Evolutionary conservation across 129 eudicot species (phyloP).

Genomic region (Artemisia tridentata): DNA sequence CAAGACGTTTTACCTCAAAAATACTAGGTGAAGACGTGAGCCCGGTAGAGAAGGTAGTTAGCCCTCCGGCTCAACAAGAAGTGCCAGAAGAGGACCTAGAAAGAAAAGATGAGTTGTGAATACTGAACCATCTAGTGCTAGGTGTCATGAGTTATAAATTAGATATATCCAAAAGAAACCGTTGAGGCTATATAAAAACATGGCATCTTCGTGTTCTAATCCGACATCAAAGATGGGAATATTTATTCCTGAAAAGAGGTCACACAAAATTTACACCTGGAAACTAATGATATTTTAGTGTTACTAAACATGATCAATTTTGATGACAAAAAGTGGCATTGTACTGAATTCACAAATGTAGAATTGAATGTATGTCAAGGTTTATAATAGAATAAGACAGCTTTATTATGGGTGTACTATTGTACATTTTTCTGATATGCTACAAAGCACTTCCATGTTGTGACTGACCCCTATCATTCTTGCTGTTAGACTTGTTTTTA

Average conservation of each 20-base stretch:
- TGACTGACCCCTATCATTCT: too few relatives aligned
- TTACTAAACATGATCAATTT: constrained; percentile 21
- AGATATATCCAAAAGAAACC: too few relatives aligned
- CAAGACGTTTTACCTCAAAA: constrained; percentile 75
- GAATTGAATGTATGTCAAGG: constrained; percentile 15
- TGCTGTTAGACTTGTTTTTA: too few relatives aligned
- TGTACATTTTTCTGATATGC: constrained; percentile 21
- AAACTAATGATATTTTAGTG: constrained; percentile 19
- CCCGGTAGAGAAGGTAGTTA: constrained; percentile 39
- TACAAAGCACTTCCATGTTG: neutral
- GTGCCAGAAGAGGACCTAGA: constrained; percentile 40
- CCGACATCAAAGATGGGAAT: constrained; percentile 9
- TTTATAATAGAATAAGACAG: constrained; percentile 28
- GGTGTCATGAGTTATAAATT: neutral
- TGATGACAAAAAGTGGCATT: constrained; percentile 26
- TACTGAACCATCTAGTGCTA: neutral
- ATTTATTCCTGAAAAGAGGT: constrained; percentile 23
- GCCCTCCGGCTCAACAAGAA: constrained; percentile 35
- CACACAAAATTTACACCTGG: neutral
- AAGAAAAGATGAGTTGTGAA: constrained; percentile 61
- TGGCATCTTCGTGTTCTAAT: constrained; percentile 4
- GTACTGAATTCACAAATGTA: constrained; percentile 32
- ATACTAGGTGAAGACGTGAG: constrained; percentile 60
- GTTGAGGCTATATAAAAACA: too few relatives aligned
- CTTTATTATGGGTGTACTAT: constrained; percentile 24